These are phyloP conservation scores for Saccharomyces hybrid DNA, from an alignment of 1,139 yeast genomes.

Conservation along the genomic window DNA sequence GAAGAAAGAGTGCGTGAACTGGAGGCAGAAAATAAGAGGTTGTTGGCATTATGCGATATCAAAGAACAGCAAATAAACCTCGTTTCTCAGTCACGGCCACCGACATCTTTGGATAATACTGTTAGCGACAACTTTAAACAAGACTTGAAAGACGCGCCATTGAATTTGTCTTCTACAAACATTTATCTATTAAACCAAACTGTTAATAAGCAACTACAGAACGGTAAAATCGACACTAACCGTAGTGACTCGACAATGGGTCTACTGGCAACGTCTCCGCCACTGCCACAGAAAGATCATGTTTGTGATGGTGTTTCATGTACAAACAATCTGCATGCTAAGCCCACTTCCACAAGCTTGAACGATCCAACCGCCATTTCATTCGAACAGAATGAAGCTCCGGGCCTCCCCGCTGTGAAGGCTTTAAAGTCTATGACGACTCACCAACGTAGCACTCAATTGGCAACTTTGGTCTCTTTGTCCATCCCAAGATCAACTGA, in stretches of 20 bases:
- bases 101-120: not conserved
- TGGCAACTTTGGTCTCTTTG: conserved; percentile 62
- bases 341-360: conserved; percentile 26
- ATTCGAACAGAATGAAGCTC: conserved; percentile 60
- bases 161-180: conserved; percentile 31
- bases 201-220: conserved; percentile 5
- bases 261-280: conserved; percentile 13
- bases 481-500: conserved; percentile 72
- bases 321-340: conserved; percentile 40
- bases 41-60: conserved; percentile 48
- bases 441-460: conserved; percentile 41
- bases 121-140: not conserved
- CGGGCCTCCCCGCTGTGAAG: conserved; percentile 68
- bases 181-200: conserved; percentile 26
- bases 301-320: conserved; percentile 53
- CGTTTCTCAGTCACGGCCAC: conserved; percentile 11
- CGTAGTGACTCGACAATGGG: not conserved
- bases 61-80: conserved; percentile 52
- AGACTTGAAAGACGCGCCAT: not conserved
- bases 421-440: conserved; percentile 42
- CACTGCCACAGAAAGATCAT: conserved; percentile 32
- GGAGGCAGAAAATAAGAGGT: conserved; percentile 48
- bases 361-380: conserved; percentile 27
- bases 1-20: conserved; percentile 53
- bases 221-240: not conserved